Base-by-base conservation (phyloP, 2,329 filamentous ascomycete species). In the Fusarium circinatum region DNA sequence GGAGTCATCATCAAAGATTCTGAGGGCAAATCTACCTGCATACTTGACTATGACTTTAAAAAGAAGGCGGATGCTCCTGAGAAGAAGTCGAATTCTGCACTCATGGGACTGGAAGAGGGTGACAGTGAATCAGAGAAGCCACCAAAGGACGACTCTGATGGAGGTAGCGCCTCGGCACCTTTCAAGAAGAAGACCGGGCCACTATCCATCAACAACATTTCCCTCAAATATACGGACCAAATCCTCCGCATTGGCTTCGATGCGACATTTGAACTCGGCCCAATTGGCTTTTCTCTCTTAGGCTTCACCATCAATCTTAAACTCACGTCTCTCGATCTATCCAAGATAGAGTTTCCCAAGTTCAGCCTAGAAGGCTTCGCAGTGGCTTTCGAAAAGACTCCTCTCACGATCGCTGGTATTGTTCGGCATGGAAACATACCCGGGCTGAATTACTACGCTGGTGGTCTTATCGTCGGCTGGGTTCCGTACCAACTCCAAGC, bases 221-320 rank as follows among this genome's bases (percentile, higher is more conserved):
- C 79, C 3, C 75, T 85, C 54, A 78, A 82, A 57, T 84, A 82
- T 69, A 73, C 75, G 22, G 65, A 79, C 45, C 71, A 78, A 14
- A 66, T 18, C 6, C 73, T 84, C 1, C 57, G 24, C 7, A 64
- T 85, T 32, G 70, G 73, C 12, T 75, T 85, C 18, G 78, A 82
- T 34, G 83, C 82, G 4, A 80, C 78, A 1, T 74, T 85, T 45
- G 61, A 76, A 12, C 66, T 85, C 8, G 83, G 83, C 1, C 83
- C 83, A 8, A 39, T 85, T 3, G 79, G 68, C 1, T 78, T 85
- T 44, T 62, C 75, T 0, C 65, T 85, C 1, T 34, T 83, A 3
- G 83, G 82, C 3, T 83, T 84, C 64, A 28, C 26, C 0, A 28
- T 48, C 26, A 48, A 48, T 22, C 26, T 28, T 9, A 28, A 48